phyloP scores from a whole-genome alignment of 805 yeast species.

The Yarrowia sp. region DNA sequence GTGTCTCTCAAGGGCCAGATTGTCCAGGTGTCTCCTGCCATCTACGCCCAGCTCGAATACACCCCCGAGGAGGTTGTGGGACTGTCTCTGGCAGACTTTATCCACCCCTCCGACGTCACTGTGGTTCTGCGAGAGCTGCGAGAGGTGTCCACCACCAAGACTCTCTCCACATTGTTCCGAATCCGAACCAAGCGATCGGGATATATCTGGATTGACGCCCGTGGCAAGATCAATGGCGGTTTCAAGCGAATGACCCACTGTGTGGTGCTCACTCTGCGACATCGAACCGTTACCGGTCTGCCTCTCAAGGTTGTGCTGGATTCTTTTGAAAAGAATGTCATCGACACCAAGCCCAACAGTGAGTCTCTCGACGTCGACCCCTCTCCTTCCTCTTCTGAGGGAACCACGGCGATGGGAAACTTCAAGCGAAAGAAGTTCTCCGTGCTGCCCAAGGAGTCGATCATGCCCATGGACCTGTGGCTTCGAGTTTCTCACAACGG shows the following conservation, averaged over 20 bases:
- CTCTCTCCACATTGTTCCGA: constrained; percentile 2
- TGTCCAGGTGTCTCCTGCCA: neutral
- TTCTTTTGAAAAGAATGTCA: constrained; percentile 1
- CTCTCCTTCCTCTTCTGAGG: constrained; percentile 14
- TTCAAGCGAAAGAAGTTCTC: constrained; percentile 21
- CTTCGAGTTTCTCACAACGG: constrained; percentile 24
- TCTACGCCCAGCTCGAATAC: constrained; percentile 4
- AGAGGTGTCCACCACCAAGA: neutral
- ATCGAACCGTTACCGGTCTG: neutral
- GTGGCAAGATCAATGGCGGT: neutral
- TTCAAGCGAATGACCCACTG: constrained; percentile 19
- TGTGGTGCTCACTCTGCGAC: constrained; percentile 2
- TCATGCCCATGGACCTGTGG: constrained; percentile 21
- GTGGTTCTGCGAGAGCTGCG: constrained; percentile 11
- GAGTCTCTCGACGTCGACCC: neutral
- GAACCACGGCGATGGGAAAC: constrained; percentile 1
- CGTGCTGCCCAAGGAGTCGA: constrained; percentile 8
- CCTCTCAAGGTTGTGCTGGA: constrained; percentile 9
- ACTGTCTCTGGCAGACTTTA: neutral
- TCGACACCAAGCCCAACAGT: constrained; percentile 16
- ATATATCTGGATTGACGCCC: constrained; percentile 21
- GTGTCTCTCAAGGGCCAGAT: constrained; percentile 18
- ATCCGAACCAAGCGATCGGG: constrained; percentile 5
- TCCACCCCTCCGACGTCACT: constrained; percentile 20
- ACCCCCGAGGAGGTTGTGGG: constrained; percentile 14